Base-by-base conservation (phyloP, 192 early-diverging fungal species). In the Glomus cerebriforme region DNA sequence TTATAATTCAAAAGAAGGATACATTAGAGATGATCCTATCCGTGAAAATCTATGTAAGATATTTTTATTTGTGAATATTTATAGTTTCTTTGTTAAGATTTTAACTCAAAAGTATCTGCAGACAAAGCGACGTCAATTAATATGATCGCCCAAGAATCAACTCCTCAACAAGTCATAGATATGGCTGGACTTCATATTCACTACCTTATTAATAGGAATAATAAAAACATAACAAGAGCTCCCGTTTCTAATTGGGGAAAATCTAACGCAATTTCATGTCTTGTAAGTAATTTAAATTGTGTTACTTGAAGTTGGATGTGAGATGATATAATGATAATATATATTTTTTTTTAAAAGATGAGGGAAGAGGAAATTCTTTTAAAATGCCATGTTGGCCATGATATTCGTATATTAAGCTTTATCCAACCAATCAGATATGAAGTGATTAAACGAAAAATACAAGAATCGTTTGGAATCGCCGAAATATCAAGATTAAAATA, bases 1-100 rank as follows among this genome's bases (percentile, higher is more conserved):
- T 35, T 67, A 67, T 67, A 22, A 22, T 67, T 67, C 65, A 67
- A 67, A 35, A 8, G 65, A 67, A 34, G 32, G 65, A 7, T 67
- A 35, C 8, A 5, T 22, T 19, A 22, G 6, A 19, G 65, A 67
- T 67, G 65, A 67, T 67, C 65, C 65, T 22, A 67, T 67, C 1
- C 65, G 32, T n/a, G 19, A 67, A 22, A 67, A 67, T 37, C 7
- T 67, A 22, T 22, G 65, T 67, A 22, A 34, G 32, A 22, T 19
- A 35, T 67, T 67, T 19, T 37, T 0, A 5, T 26, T 63, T 27
- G 8, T 12, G 3, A 65, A n/a, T n/a, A n/a, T 65, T n/a, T 24
- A 24, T 60, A 19, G 0, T 63, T 63, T 63, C 2, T 29, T 13
- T 26, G 10, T 29, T 15, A 64, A 39, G 8, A 31, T 64, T 15